Evolutionary conservation across 768 basidiomycete species (phyloP).

Genomic region (Mycena galopus): DNA sequence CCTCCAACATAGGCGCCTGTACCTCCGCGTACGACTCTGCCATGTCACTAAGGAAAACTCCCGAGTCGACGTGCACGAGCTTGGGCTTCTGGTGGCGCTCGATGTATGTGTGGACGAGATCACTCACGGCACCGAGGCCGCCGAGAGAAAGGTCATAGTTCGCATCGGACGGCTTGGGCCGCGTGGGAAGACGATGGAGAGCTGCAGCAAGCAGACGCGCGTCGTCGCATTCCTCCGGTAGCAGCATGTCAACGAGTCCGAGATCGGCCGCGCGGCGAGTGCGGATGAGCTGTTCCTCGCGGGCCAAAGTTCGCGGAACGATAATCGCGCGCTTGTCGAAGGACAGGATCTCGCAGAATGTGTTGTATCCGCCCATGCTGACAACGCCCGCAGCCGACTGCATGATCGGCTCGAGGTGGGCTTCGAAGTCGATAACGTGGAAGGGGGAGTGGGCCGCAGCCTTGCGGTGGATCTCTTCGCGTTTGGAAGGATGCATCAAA

Average conservation of each 20-base stretch:
- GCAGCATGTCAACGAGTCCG: constrained; percentile 23
- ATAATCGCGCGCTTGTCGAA: constrained; percentile 27
- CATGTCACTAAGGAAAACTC: constrained; percentile 16
- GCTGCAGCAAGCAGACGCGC: neutral
- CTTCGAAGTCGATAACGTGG: constrained; percentile 19
- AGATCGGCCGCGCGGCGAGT: constrained; percentile 20
- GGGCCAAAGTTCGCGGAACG: constrained; percentile 25
- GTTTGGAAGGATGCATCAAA: constrained; percentile 10
- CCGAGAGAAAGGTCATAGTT: constrained; percentile 6
- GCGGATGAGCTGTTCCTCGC: constrained; percentile 26
- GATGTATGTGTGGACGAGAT: constrained; percentile 2
- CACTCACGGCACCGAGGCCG: neutral
- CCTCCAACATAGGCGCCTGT: neutral
- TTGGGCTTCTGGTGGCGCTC: neutral
- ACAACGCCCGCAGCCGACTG: constrained; percentile 20
- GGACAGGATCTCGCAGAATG: constrained; percentile 27
- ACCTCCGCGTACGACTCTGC: neutral
- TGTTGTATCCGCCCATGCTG: constrained; percentile 29
- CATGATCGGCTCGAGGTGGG: constrained; percentile 19
- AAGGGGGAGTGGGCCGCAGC: neutral
- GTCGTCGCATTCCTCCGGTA: constrained; percentile 22
- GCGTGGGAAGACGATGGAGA: neutral
- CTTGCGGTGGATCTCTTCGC: constrained; percentile 19
- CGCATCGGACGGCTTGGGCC: constrained; percentile 19
- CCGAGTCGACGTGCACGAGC: constrained; percentile 15